A percentile compares a stretch with the other conserved stretches of the same genome.
Evolutionary conservation across 768 basidiomycete genomes (phyloP).

Genomic region (Amylocystis lapponica): DNA sequence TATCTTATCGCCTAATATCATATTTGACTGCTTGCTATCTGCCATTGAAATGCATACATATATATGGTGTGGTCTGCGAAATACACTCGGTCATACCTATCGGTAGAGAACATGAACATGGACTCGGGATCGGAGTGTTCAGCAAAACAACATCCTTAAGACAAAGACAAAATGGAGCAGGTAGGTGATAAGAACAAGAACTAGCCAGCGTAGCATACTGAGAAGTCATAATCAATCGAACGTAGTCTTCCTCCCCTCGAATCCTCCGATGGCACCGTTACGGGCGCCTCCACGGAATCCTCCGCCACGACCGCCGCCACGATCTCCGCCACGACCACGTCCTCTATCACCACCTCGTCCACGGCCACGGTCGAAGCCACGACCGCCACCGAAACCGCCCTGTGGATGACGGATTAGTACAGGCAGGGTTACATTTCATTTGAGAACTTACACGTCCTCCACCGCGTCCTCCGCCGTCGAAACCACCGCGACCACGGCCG

Average conservation of each 20-base stretch:
- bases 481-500: conserved; percentile 32
- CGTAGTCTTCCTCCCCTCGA: conserved; percentile 65
- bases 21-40: too few species aligned
- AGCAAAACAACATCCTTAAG: too few species aligned
- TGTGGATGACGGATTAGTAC: too few species aligned
- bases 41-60: too few species aligned
- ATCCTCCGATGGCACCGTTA: conserved; percentile 57
- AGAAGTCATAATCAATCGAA: conserved; percentile 27
- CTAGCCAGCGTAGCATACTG: not conserved
- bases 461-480: conserved; percentile 27
- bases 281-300: conserved; percentile 44
- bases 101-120: too few species aligned
- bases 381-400: conserved; percentile 39
- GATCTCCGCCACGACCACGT: conserved; percentile 38
- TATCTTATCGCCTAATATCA: too few species aligned
- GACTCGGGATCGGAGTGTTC: too few species aligned
- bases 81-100: too few species aligned
- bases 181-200: too few species aligned
- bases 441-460: conserved; percentile 24
- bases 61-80: too few species aligned
- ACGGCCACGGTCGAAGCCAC: conserved; percentile 35
- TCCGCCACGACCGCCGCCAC: conserved; percentile 30
- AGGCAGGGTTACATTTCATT: not conserved
- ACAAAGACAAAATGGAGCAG: too few species aligned
- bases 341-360: conserved; percentile 20